Conservation (phyloP, 2,329 filamentous ascomycete genomes). For the Aureobasidium sp. region DNA sequence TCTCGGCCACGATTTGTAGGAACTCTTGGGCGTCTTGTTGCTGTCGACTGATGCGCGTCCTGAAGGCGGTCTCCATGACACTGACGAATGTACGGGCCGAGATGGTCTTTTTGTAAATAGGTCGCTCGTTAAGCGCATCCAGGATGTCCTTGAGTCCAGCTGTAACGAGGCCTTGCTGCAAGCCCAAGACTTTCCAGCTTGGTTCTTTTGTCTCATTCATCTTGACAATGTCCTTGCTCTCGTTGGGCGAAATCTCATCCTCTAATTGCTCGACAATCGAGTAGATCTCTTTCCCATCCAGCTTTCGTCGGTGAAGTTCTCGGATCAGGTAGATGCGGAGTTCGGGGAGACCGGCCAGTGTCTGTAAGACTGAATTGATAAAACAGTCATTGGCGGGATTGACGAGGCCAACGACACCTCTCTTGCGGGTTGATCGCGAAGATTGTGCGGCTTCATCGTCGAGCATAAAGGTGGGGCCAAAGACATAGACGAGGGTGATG, state of each 20-base stretch:
- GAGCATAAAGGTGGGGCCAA: slow-evolving; percentile 93
- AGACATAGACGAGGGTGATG: slow-evolving; percentile 92
- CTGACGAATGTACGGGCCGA: slow-evolving; percentile 77
- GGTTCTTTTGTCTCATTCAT: slow-evolving; percentile 25
- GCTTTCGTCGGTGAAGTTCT: slow-evolving; percentile 73
- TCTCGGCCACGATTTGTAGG: slow-evolving; percentile 83
- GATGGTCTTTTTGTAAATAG: slow-evolving; percentile 89
- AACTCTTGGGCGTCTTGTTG: slow-evolving; percentile 99
- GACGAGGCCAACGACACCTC: slow-evolving; percentile 75
- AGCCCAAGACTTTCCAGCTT: slow-evolving; percentile 42
- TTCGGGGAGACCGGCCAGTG: slow-evolving; percentile 80
- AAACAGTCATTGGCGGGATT: slow-evolving; percentile 80
- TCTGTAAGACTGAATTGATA: slow-evolving; percentile 94
- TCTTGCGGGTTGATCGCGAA: slow-evolving; percentile 58
- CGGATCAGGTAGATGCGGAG: slow-evolving; percentile 85
- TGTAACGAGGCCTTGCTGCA: slow-evolving; percentile 78
- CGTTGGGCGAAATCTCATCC: slow-evolving; percentile 49
- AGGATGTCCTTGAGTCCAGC: slow-evolving; percentile 85
- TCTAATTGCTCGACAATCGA: slow-evolving; percentile 25
- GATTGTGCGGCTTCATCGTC: slow-evolving; percentile 62
- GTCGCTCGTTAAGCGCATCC: slow-evolving; percentile 84
- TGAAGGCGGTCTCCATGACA: slow-evolving; percentile 76
- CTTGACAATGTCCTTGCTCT: slow-evolving; percentile 40
- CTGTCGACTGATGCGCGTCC: slow-evolving; percentile 81
- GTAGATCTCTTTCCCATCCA: slow-evolving; percentile 74